Conservation (phyloP, 768 basidiomycete species). For the Lactifluus subvellereus region DNA sequence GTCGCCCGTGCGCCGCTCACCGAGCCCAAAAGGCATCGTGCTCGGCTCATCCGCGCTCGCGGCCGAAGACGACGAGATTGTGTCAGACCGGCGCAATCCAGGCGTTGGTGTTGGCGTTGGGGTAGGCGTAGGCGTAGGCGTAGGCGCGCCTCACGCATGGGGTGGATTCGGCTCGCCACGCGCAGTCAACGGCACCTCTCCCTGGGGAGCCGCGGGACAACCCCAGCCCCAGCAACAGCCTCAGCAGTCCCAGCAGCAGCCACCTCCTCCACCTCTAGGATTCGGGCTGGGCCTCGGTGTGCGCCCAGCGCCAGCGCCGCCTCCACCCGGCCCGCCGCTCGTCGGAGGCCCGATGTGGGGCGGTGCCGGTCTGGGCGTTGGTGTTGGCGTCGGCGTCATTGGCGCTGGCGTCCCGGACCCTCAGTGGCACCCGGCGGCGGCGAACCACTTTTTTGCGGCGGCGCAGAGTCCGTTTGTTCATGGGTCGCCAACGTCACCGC, state of each 20-base stretch:
- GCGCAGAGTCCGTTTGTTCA: constrained; percentile 23
- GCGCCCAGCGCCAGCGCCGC: constrained; percentile 10
- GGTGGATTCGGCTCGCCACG: constrained; percentile 16
- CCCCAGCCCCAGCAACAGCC: constrained; percentile 1
- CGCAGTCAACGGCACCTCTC: constrained; percentile 7
- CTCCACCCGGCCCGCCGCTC: constrained; percentile 9
- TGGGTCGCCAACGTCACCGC: constrained; percentile 25
- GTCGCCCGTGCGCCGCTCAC: constrained; percentile 47
- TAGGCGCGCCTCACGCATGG: constrained; percentile 14
- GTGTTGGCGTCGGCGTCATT: constrained; percentile 11
- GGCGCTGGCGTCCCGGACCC: constrained; percentile 13
- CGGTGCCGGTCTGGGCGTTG: constrained; percentile 14
- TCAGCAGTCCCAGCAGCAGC: background rate
- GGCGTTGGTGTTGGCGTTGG: background rate
- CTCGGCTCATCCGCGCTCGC: constrained; percentile 74
- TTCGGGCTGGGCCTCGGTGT: constrained; percentile 15
- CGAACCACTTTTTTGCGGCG: constrained; percentile 20
- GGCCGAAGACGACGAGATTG: constrained; percentile 76
- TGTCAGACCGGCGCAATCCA: constrained; percentile 38
- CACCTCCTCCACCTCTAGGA: constrained; percentile 3
- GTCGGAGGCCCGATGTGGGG: constrained; percentile 17
- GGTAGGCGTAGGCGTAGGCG: background rate
- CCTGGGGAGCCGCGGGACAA: constrained; percentile 8
- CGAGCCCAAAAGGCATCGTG: constrained; percentile 52
- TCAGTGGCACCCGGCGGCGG: constrained; percentile 18